Base-by-base conservation (phyloP, 371 early-diverging fungal genomes). In the Choanephora cucurbitarum region DNA sequence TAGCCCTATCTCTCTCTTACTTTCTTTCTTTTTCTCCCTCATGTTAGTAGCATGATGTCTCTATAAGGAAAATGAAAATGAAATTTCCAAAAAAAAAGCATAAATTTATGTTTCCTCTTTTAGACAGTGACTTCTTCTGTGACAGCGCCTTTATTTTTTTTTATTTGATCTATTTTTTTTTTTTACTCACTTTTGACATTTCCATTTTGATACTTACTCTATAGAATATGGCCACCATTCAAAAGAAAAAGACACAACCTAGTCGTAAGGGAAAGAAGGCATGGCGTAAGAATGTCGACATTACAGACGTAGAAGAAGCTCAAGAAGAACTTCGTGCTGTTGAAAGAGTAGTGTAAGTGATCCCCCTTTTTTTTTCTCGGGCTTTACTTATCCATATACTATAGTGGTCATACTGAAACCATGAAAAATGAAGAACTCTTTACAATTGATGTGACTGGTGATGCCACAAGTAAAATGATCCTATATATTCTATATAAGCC, bases 261-360 rank as follows among this genome's bases (percentile, higher is more conserved):
- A 81, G 86, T 61, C 85, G 96, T 67, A 96, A 95, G 73, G 92
- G 91, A 63, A 96, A 92, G 80, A 89, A 93, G 66, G 88, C 85
- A 57, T 96, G 96, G 97, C 84, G 91, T 62, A 94, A 92, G 72
- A 95, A 96, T 58, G 86, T 95, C 49, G 95, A 97, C 64, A 78
- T 95, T 33, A 67, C 67, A 0, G 86, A 85, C 37, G 82, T 95
- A 17, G 96, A 95, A 64, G 71, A 78, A 39, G 80, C 73, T 21
- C 80, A 96, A 45, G 92, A 91, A 33, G 87, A 90, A 51, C 58
- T 83, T 44, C 81, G 93, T 55, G 81, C 74, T 22, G 91, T 93
- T 64, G 92, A 90, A 66, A 78, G 88, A 54, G 70, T 74, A 32
- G 80, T 89, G 88, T 91, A 80, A 68, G 67, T 44, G n/a, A n/a